Evolutionary conservation across 1,139 yeast species (phyloP), one percentile per base, ranked within the genome.

Genomic region (Lizanozyma gosingica): DNA sequence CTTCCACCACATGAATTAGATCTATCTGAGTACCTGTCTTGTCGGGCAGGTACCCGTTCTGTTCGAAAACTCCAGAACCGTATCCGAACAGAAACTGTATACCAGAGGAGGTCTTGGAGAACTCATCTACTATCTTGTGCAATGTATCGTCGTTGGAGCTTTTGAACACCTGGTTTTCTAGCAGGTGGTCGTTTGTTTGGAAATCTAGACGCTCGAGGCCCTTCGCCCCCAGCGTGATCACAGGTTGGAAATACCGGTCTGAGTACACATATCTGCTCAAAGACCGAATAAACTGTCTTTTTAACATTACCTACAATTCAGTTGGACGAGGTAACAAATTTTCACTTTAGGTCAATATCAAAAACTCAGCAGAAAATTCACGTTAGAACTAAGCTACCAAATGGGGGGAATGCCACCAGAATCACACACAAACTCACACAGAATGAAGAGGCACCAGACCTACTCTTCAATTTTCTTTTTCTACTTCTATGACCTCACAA

Each of bases 61-160:
- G 98, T 27, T 80, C 73, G 51, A 94, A 84, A 0, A 94, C 96
- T 3, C 96, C 97, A 6, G 95, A 84, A 1, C 99, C 99, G 59
- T 94, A 94, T 0, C 97, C 99, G 59, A 90, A 82, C 1, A 92
- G 82, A 50, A 73, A 83, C 42, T 76, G 65, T 17, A 85, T 74
- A 0, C 92, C 88, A n/a, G n/a, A n/a, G n/a, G n/a, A n/a, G 1
- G 88, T 83, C 38, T 75, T 62, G 56, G 29, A 22, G 11, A 86
- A 85, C 36, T 72, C 63, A 56, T 75, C 59, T 17, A 81, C 56
- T 3, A 84, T 70, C 2, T 67, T 60, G 17, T 70, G 60, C 36
- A 85, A 63, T 15, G 72, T 67, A n/a, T 60, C 62, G 35, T 66
- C 71, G 27, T 61, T 56, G 38, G 70, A 75, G 4, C 76, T 65